Percentiles rank a stretch among this genome's conserved stretches.
Conservation (phyloP, 2,329 filamentous ascomycete species). For the Metarhizium sp. region DNA sequence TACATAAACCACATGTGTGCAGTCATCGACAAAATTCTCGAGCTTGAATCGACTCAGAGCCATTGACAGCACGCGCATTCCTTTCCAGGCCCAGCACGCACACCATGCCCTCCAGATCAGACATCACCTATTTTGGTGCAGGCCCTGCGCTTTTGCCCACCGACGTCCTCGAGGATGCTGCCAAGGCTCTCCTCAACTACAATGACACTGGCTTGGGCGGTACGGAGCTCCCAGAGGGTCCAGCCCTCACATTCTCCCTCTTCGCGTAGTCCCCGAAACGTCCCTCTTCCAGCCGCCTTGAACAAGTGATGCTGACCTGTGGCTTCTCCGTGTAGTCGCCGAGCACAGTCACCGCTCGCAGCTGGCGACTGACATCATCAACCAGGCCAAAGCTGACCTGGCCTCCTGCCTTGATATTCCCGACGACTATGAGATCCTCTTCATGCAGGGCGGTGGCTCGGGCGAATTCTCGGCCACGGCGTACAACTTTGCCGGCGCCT, state of each 20-base stretch:
- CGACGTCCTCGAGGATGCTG: constrained; percentile 66
- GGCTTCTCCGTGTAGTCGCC: constrained; percentile 37
- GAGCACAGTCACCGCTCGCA: constrained; percentile 85
- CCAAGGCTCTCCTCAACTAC: constrained; percentile 72
- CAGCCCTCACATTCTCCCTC: neutral
- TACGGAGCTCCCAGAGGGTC: neutral
- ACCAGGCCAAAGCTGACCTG: constrained; percentile 67
- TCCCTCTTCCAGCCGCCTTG: neutral
- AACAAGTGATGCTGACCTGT: neutral
- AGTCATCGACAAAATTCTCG: no score
- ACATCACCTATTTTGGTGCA: constrained; percentile 81
- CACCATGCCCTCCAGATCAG: constrained; percentile 35
- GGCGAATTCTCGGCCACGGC: constrained; percentile 77
- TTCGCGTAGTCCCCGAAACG: neutral
- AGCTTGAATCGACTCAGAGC: no score
- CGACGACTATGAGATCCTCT: constrained; percentile 76
- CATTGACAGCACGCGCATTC: no score
- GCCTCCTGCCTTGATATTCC: constrained; percentile 70
- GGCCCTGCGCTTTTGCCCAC: constrained; percentile 84
- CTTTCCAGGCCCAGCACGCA: no score
- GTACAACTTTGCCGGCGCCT: constrained; percentile 76
- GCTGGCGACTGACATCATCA: constrained; percentile 69
- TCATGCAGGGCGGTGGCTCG: constrained; percentile 75
- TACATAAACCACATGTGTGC: no score
- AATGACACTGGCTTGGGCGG: constrained; percentile 67